Base-by-base conservation (phyloP, 495 filamentous ascomycete species). In the Cetradonia linearis region DNA sequence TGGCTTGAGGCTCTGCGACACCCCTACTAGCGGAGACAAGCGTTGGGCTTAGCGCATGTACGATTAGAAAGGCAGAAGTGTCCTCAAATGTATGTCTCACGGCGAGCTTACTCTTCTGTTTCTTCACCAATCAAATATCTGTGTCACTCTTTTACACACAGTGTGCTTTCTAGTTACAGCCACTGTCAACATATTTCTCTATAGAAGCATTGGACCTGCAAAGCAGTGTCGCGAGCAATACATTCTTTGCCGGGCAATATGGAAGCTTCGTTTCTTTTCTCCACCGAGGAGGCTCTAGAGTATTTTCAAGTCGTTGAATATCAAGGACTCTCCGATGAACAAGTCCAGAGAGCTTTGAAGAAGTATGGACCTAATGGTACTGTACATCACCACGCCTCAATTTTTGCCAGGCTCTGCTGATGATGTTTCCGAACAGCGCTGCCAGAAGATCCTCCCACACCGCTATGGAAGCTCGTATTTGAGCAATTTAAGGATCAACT, bases 401-500 rank as follows among this genome's bases (percentile, higher is more conserved):
- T 16, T 34, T 11, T 9, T 25, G 34, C 34, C 28, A 53, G 47
- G 20, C 47, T 11, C 34, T 34, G 58, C 58, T 60, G 23, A 60
- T 23, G 25, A 40, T 28, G 20, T 63, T 34, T 62, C 42, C 34
- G 28, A 58, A 59, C 70, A 97, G 93, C 91, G 57, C 83, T 99
- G 59, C 86, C 89, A 18, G 93, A 99, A 74, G 94, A 97, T 56
- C 91, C 94, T 47, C 88, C 94, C n/a, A 97, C 93, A 18, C 94
- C 94, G 38, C 69, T 99, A 50, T 99, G 93, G 92, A 79, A 96
- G 71, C 83, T 99, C 62, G 86, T 99, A 46, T 78, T 97, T 56
- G 94, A 99, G 72, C 94, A 99, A 73, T 99, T 99, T 78, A 95
- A 99, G 74, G 94, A 99, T 69, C 94, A 99, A 73, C 81, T 99